Base-by-base conservation (phyloP, 306 rosid genomes). In the Cucumis melo region DNA sequence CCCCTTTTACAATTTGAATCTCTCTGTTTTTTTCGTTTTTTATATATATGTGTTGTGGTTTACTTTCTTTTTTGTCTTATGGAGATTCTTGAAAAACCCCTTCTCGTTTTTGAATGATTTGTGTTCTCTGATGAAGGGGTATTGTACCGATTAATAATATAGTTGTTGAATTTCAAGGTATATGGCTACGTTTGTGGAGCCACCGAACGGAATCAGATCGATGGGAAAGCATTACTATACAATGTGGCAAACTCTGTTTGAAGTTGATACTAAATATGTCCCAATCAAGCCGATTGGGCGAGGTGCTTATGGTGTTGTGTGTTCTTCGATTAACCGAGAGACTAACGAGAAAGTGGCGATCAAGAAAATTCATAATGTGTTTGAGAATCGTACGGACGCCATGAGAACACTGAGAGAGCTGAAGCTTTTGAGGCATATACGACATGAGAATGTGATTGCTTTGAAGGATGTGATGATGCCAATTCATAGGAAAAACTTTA, bases 391-490 rank as follows among this genome's bases (percentile, higher is more conserved):
- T 15, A 74, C 79, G 65, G 91, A 90, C 65, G 92, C 97, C 0
- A 60, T 88, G 81, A 84, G 96, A 86, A 90, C 94, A 14, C 83
- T 93, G 72, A 85, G 98, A 86, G 98, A 93, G 79, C 72, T 93
- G 84, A 93, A 85, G 86, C 84, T 91, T 65, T 94, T 93, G 55
- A 80, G 92, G 63, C 88, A 86, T 48, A 80, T 93, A 57, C 89
- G 85, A 54, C 98, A 91, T 5, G 88, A 90, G 73, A 91, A 93
- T 81, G 92, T 91, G 82, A 91, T 91, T 68, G 89, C 88, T 80
- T 79, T 91, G 80, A 91, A 90, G 86, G 97, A 93, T 86, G 89
- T 93, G 42, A 90, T 91, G 97, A 81, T 90, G 90, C 91, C 96
- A 14, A 75, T 74, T 44, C 89, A 88, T 13, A 82, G 87, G 78